Base-by-base conservation (phyloP, 2,329 filamentous ascomycete genomes). In the Amylocarpus encephaloides region DNA sequence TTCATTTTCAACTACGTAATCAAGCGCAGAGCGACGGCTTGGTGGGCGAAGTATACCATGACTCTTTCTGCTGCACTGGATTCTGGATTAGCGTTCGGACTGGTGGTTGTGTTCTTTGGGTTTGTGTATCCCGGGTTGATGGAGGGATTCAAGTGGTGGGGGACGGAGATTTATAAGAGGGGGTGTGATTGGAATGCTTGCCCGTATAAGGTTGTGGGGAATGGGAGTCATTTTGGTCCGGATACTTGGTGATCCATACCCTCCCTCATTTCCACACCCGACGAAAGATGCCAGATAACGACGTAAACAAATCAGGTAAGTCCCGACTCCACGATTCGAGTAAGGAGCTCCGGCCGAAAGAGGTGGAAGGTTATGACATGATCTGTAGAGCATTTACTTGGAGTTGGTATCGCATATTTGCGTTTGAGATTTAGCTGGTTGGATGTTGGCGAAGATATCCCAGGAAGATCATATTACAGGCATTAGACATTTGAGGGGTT, bases 41-140 rank as follows among this genome's bases (percentile, higher is more conserved):
- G 89, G 89, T 94, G 89, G 89, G 82, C 81, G 43, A 93, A 94
- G 68, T 94, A 94, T 67, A 92, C 87, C 36, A 93, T 94, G 87
- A 91, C 88, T 3, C 73, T 94, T 46, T 88, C 84, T 51, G 88
- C 88, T 0, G 89, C 87, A 1, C 74, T 94, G 49, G 89, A 94
- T 65, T 90, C 85, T 1, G 88, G 88, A 1, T 72, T 94, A 16
- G 88, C 89, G 0, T 87, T 91, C 61, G 86, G 86, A 26, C 83
- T 93, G 33, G 82, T 94, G 9, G 78, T 92, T 3, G 83, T 93
- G 22, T 94, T 94, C 66, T 92, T 95, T 61, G 86, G 82, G 1
- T 86, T 94, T 57, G 77, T 93, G n/a, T 92, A 90, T 64, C 85
- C 88, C 0, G 86, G 86, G 0, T 80, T 76, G 73, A 85, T 85